phyloP scores from a whole-genome alignment of 164 flowering plant species.

The Litsea cubeba region DNA sequence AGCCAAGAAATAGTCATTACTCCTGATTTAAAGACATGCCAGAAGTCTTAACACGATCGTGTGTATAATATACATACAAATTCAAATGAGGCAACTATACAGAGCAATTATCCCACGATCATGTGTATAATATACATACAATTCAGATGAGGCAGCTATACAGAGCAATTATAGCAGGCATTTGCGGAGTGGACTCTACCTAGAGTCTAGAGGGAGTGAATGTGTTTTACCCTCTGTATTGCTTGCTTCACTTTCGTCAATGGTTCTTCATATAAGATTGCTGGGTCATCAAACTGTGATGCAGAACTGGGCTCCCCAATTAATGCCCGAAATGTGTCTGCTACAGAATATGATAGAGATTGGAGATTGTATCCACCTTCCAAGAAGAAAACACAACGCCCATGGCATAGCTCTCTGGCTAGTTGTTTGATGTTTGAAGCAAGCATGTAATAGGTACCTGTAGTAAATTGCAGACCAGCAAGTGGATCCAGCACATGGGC shows the following conservation, averaged over 20 bases:
- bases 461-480: conserved; percentile 82
- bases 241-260: conserved; percentile 56
- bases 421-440: conserved; percentile 78
- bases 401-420: conserved; percentile 74
- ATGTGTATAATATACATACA: not conserved
- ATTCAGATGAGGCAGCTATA: not conserved
- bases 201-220: conserved; percentile 52
- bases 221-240: conserved; percentile 60
- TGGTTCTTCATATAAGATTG: conserved; percentile 85
- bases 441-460: conserved; percentile 83
- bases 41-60: not conserved
- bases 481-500: conserved; percentile 93
- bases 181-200: not conserved
- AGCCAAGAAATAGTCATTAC: too few relatives aligned
- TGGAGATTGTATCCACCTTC: conserved; percentile 98
- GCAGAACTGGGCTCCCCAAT: conserved; percentile 74
- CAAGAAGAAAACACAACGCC: conserved; percentile 88
- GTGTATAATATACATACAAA: not conserved
- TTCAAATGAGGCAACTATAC: not conserved
- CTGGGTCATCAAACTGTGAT: conserved; percentile 65
- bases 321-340: conserved; percentile 88
- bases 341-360: conserved; percentile 82
- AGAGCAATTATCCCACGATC: not conserved
- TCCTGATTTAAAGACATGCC: too few relatives aligned
- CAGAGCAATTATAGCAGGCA: not conserved